Evolutionary conservation across 768 basidiomycete genomes (phyloP).

Genomic region (Guyanaporus albipodus): DNA sequence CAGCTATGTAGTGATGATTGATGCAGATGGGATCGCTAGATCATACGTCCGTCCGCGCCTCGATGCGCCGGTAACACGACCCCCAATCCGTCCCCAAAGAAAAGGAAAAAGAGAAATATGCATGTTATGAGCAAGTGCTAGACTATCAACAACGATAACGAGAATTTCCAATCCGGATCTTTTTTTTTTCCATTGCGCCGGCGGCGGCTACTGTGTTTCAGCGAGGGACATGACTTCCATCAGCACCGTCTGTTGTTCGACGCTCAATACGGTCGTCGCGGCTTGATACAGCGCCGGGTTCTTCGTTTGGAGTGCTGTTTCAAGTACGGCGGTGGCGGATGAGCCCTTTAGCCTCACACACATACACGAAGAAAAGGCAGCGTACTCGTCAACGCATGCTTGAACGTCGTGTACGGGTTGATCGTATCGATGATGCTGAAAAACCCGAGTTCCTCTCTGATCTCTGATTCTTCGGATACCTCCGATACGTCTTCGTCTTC

Average conservation of each 20-base stretch:
- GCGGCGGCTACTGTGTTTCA: slow-evolving; percentile 36
- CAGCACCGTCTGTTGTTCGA: slow-evolving; percentile 74
- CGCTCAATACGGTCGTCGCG: slow-evolving; percentile 63
- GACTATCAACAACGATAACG: not conserved
- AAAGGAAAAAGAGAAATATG: no score
- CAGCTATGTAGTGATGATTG: no score
- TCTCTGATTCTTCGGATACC: slow-evolving; percentile 51
- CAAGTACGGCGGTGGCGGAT: no score
- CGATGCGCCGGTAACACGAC: no score
- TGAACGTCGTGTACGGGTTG: slow-evolving; percentile 75
- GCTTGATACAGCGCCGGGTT: slow-evolving; percentile 64
- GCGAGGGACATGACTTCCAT: slow-evolving; percentile 84
- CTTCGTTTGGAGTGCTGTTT: slow-evolving; percentile 64
- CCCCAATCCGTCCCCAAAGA: no score
- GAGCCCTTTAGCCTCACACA: no score
- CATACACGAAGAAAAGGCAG: not conserved
- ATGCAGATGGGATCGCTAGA: no score
- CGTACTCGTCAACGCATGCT: slow-evolving; percentile 69
- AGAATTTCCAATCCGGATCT: not conserved
- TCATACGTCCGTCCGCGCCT: no score
- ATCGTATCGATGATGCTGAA: slow-evolving; percentile 80
- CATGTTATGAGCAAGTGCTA: no score
- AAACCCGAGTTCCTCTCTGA: slow-evolving; percentile 82
- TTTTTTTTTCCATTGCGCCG: slow-evolving; percentile 2
- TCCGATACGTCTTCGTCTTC: slow-evolving; percentile 36